These are phyloP conservation scores for Coemansia sp. DNA, from an alignment of 192 early-diverging fungal genomes.

Conservation along the genomic window DNA sequence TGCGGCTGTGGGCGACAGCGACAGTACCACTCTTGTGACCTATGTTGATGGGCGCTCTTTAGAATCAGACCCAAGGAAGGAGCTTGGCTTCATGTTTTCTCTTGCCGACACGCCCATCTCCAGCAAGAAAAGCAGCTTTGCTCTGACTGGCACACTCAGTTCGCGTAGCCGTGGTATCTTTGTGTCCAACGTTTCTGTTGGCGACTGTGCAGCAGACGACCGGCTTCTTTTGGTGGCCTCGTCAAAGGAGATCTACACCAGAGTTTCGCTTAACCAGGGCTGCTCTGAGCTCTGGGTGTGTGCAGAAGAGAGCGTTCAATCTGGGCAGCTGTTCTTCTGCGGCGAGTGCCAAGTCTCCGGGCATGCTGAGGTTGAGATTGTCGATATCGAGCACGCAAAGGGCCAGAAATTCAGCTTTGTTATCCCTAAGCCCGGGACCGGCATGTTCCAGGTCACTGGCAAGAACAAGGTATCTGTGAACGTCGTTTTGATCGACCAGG, in stretches of 20 bases:
- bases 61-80: slow-evolving; percentile 5
- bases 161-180: slow-evolving; percentile 48
- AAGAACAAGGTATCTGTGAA: slow-evolving; percentile 16
- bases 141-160: slow-evolving; percentile 43
- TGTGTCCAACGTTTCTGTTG: slow-evolving; percentile 39
- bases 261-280: slow-evolving; percentile 17
- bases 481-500: slow-evolving; percentile 27
- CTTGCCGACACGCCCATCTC: slow-evolving; percentile 40
- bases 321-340: slow-evolving; percentile 46
- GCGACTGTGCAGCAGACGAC: neutral
- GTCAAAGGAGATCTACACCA: slow-evolving; percentile 49
- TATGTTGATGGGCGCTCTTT: slow-evolving; percentile 33
- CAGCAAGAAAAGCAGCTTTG: slow-evolving; percentile 40
- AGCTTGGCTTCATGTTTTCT: slow-evolving; percentile 41
- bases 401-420: slow-evolving; percentile 50
- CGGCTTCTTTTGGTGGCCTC: slow-evolving; percentile 29
- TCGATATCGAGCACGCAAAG: slow-evolving; percentile 45
- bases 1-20: neutral
- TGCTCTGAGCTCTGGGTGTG: slow-evolving; percentile 44
- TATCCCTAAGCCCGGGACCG: slow-evolving; percentile 35
- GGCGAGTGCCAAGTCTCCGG: slow-evolving; percentile 42
- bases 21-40: slow-evolving; percentile 21
- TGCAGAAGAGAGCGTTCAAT: slow-evolving; percentile 42
- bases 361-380: slow-evolving; percentile 44
- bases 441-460: slow-evolving; percentile 15